Evolutionary conservation across 2,329 filamentous ascomycete species (phyloP).

Genomic region (Pseudogymnoascus sp.): DNA sequence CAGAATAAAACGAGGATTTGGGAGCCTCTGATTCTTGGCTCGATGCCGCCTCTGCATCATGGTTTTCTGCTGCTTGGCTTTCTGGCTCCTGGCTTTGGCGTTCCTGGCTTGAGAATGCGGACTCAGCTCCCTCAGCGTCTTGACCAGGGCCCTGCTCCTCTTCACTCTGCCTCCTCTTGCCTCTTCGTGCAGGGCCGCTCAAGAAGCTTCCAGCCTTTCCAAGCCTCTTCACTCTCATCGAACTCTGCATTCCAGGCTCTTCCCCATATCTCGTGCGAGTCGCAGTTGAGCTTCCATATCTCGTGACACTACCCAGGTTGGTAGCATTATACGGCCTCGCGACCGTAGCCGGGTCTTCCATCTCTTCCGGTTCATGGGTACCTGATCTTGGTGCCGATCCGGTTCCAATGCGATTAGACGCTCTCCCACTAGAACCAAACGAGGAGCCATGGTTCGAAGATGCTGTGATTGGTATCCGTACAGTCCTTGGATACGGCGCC

Average conservation of each 20-base stretch:
- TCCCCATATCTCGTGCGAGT: constrained; percentile 49
- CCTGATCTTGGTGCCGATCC: constrained; percentile 16
- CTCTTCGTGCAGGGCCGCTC: constrained; percentile 70
- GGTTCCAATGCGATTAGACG: constrained; percentile 21
- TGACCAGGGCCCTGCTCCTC: constrained; percentile 35
- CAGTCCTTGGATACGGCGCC: constrained; percentile 23
- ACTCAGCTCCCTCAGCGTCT: constrained; percentile 27
- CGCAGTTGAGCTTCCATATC: constrained; percentile 41
- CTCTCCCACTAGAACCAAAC: constrained; percentile 22
- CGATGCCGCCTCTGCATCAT: constrained; percentile 17
- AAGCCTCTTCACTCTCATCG: constrained; percentile 68
- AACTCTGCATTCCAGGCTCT: constrained; percentile 58
- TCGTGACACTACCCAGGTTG: constrained; percentile 45
- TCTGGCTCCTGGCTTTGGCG: constrained; percentile 19
- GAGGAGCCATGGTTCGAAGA: constrained; percentile 22
- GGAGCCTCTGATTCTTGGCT: constrained; percentile 23
- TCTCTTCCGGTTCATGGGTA: constrained; percentile 17
- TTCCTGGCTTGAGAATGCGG: constrained; percentile 23
- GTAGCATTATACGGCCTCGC: constrained; percentile 39
- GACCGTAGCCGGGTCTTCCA: constrained; percentile 37
- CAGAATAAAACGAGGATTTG: constrained; percentile 28
- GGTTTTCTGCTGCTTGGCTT: constrained; percentile 25
- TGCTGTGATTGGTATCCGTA: constrained; percentile 23
- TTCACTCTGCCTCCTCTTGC: constrained; percentile 50
- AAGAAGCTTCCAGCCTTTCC: constrained; percentile 71